phyloP scores from a whole-genome alignment of 192 early-diverging fungal species.

The Backusella mclennaniae region DNA sequence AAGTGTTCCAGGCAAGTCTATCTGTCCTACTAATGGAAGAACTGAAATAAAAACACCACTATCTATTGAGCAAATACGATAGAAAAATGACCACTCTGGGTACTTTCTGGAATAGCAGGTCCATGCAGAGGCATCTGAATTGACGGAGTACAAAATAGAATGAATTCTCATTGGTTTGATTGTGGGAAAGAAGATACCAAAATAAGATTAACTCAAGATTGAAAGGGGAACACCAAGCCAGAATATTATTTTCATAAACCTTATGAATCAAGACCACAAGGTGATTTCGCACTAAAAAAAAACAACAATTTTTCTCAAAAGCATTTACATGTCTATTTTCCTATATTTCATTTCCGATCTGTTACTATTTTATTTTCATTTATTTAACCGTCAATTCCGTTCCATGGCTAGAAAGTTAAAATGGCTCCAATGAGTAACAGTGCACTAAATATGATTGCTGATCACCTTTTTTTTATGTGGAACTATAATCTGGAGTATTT shows the following conservation, averaged over 20 bases:
- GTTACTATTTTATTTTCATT: not conserved
- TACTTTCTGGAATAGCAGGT: not conserved
- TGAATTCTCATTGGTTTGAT: not conserved
- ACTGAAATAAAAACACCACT: not conserved
- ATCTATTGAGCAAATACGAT: not conserved
- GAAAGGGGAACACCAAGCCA: not conserved
- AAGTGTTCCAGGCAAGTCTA: not conserved
- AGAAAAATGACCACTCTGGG: not conserved
- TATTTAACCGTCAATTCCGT: not conserved
- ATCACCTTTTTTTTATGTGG: not conserved
- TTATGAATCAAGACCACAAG: not conserved
- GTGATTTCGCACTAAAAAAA: not conserved
- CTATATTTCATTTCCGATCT: not conserved
- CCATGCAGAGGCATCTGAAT: constrained; percentile 9
- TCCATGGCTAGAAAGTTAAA: not conserved
- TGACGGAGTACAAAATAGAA: not conserved
- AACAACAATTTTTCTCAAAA: not conserved
- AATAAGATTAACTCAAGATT: constrained; percentile 6
- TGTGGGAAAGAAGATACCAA: constrained; percentile 3
- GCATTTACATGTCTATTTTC: not conserved
- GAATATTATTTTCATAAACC: not conserved
- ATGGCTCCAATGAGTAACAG: not conserved
- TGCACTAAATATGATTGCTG: not conserved
- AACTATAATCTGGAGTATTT: not conserved
- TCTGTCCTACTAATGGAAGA: not conserved